Percentiles rank a stretch among this genome's conserved stretches.
Evolutionary conservation across 768 basidiomycete species (phyloP).

Genomic region (Megacollybia marginata): DNA sequence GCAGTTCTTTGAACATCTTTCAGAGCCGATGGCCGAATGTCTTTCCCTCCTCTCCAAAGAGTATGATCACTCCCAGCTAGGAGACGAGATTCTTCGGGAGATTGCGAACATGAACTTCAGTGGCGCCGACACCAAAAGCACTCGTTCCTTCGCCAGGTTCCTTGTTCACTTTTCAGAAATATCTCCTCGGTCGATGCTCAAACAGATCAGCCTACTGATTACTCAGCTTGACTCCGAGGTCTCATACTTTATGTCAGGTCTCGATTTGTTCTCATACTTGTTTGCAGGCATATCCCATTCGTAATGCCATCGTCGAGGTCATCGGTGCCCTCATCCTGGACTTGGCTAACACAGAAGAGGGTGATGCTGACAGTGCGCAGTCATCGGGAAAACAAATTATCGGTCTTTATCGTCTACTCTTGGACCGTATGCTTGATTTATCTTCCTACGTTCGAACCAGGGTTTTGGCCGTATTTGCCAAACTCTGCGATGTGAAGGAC

Average conservation of each 20-base stretch:
- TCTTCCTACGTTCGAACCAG: conserved; percentile 90
- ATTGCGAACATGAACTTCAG: conserved; percentile 73
- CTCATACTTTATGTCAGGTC: neutral
- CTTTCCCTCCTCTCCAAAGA: conserved; percentile 73
- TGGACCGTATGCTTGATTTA: conserved; percentile 82
- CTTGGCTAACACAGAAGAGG: conserved; percentile 50
- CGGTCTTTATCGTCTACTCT: conserved; percentile 73
- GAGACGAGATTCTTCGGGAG: conserved; percentile 87
- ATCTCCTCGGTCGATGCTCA: conserved; percentile 71
- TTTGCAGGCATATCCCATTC: conserved; percentile 87
- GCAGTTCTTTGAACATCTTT: conserved; percentile 91
- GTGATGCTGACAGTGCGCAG: conserved; percentile 29
- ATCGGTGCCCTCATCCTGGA: conserved; percentile 82
- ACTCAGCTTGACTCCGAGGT: conserved; percentile 88
- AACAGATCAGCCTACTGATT: conserved; percentile 82
- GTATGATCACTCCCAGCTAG: conserved; percentile 83
- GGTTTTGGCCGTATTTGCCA: conserved; percentile 69
- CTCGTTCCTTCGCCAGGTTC: conserved; percentile 80
- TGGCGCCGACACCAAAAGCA: conserved; percentile 80
- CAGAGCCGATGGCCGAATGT: conserved; percentile 91
- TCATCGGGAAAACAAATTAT: conserved; percentile 68
- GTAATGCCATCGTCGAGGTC: conserved; percentile 88
- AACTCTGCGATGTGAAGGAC: conserved; percentile 64
- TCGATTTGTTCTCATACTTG: neutral
- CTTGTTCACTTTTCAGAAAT: conserved; percentile 75